Base-by-base conservation (phyloP, 2,329 filamentous ascomycete species). In the Aphanoascus verrucosus region DNA sequence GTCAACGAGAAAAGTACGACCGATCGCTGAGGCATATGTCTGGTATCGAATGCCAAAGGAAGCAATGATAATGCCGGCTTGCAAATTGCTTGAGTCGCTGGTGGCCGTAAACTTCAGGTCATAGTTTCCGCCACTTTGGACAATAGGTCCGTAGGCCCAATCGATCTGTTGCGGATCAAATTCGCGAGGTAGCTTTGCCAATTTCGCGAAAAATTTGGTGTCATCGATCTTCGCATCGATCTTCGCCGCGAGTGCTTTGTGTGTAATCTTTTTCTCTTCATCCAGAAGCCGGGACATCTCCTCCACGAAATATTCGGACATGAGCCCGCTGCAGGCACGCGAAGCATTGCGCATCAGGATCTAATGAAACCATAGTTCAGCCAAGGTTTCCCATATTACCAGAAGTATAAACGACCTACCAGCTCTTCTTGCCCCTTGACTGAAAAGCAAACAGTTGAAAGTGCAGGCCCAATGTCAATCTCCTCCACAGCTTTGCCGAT, bases 211-310 rank as follows among this genome's bases (percentile, higher is more conserved):
- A 67, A 94, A 98, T 64, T 94, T 94, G 49, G 81, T 76, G 62
- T 98, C 89, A 62, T 97, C 91, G 54, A 98, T 84, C 73, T 96
- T 96, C 64, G 83, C 81, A 61, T 91, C 83, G 32, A 98, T 85
- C 70, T 90, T 93, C 63, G 88, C 83, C n/a, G 87, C 83, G 6
- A 98, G 78, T 1, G 79, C 78, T 59, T 84, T 87, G 71, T 98
- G 93, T 58, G 89, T 93, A 66, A 97, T 88, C 67, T 95, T 95
- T 76, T 95, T 96, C 69, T 97, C 94, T 61, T 90, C 85, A 65
- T 98, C 93, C 56, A 98, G 81, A 50, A 97, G 85, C 62, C 86
- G 85, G 49, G 91, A 95, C 90, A 98, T 97, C 68, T 96, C 90
- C 66, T 98, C 93, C 60, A 98, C 84, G 68, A 97, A 97, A 71